These are phyloP conservation scores for Zasmidium cellare DNA, from an alignment of 2,329 filamentous ascomycete species.

Conservation along the genomic window DNA sequence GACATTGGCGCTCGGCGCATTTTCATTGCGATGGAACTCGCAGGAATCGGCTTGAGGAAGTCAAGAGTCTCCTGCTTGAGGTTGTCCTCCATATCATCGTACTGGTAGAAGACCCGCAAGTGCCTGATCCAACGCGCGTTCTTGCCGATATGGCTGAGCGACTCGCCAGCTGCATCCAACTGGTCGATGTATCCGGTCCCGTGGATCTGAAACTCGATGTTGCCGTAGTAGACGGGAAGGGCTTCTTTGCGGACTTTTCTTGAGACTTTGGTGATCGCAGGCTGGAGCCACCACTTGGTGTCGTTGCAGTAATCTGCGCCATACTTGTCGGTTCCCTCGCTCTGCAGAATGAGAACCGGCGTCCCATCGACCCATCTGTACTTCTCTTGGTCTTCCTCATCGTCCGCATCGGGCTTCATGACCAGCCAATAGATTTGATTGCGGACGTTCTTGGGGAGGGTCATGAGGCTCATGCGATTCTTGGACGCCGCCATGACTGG, in stretches of 20 bases:
- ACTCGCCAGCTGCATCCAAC: background rate
- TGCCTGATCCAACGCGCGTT: background rate
- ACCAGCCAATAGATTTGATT: background rate
- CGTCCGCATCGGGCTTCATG: background rate
- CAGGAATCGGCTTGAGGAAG: background rate
- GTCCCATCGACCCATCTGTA: background rate
- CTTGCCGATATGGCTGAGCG: background rate
- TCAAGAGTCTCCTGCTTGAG: background rate
- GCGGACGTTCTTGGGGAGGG: background rate
- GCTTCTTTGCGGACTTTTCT: background rate
- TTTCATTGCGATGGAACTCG: background rate
- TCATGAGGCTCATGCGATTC: background rate
- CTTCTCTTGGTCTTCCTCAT: background rate
- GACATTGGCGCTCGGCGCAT: background rate
- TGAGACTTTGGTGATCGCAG: background rate
- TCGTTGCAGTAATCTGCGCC: background rate
- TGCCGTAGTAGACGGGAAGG: background rate
- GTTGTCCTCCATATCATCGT: background rate
- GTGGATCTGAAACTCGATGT: background rate
- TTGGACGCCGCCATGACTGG: background rate
- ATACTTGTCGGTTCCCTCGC: background rate
- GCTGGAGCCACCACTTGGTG: background rate
- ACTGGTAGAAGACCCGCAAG: background rate
- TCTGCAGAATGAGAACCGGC: background rate
- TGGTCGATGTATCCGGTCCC: background rate